Conservation (phyloP, 345 rosid species). For the Dipteronia sinensis region DNA sequence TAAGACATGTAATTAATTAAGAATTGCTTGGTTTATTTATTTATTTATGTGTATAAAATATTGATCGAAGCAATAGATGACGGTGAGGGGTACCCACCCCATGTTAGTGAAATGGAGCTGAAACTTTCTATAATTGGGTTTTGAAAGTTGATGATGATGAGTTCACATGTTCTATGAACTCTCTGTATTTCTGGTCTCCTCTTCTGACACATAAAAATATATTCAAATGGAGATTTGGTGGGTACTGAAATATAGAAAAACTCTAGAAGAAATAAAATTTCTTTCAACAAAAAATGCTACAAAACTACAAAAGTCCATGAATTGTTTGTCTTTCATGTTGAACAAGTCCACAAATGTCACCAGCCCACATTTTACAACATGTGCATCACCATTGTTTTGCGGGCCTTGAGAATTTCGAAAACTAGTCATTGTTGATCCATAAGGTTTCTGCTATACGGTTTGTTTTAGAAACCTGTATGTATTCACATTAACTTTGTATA, state of each 20-base stretch:
- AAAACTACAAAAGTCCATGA: background rate
- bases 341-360: background rate
- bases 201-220: background rate
- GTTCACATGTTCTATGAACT: background rate
- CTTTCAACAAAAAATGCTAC: background rate
- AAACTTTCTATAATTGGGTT: background rate
- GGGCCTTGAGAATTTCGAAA: background rate
- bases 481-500: too few relatives aligned
- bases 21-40: too few relatives aligned
- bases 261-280: too few relatives aligned
- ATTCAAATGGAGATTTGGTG: background rate
- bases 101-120: background rate
- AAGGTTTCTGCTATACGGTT: background rate
- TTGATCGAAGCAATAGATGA: background rate
- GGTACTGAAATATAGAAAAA: background rate
- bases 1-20: too few relatives aligned
- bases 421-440: background rate
- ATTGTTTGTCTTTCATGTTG: background rate
- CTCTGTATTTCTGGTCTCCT: background rate
- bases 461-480: too few relatives aligned
- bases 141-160: background rate
- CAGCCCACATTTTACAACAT: background rate
- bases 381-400: background rate
- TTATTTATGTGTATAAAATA: too few relatives aligned
- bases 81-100: background rate